Conservation (phyloP, 2,329 filamentous ascomycete genomes). For the Colletotrichum eremochloae region DNA sequence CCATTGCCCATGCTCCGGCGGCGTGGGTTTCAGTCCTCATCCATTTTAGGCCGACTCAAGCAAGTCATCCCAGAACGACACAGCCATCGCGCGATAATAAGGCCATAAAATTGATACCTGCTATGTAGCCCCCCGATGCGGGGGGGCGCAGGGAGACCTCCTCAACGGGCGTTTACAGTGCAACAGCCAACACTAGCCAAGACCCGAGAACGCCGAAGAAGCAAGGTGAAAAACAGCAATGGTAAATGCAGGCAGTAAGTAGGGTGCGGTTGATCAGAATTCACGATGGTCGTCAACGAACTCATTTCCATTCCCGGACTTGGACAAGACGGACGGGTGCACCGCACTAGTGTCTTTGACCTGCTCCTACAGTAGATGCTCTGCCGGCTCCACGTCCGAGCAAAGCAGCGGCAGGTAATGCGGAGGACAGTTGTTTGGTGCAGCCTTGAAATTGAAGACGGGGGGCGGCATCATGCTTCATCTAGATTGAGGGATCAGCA, state of each 20-base stretch:
- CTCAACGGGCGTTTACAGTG: slow-evolving; percentile 19
- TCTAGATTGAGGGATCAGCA: slow-evolving; percentile 41
- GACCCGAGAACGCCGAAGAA: slow-evolving; percentile 10
- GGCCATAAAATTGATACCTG: slow-evolving; percentile 5
- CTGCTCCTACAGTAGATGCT: neutral
- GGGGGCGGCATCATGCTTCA: slow-evolving; percentile 38
- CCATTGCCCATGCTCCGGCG: slow-evolving; percentile 22
- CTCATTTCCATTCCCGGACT: slow-evolving; percentile 22
- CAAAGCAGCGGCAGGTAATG: slow-evolving; percentile 4
- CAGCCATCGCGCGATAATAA: slow-evolving; percentile 29
- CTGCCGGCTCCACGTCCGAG: neutral
- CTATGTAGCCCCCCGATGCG: slow-evolving; percentile 8
- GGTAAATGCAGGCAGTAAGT: neutral
- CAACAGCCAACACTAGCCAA: slow-evolving; percentile 14
- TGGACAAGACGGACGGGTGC: neutral
- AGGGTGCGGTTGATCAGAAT: neutral
- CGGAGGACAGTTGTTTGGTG: slow-evolving; percentile 3
- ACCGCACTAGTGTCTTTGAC: neutral
- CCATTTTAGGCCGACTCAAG: slow-evolving; percentile 8
- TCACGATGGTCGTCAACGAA: slow-evolving; percentile 29
- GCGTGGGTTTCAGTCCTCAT: slow-evolving; percentile 29
- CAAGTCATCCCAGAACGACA: slow-evolving; percentile 18
- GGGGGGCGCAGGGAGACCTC: slow-evolving; percentile 35
- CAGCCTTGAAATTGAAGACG: slow-evolving; percentile 30
- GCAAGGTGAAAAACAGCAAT: neutral